Evolutionary conservation across 148 eudicot genomes (phyloP).

Genomic region (Vaccinium myrtillus): DNA sequence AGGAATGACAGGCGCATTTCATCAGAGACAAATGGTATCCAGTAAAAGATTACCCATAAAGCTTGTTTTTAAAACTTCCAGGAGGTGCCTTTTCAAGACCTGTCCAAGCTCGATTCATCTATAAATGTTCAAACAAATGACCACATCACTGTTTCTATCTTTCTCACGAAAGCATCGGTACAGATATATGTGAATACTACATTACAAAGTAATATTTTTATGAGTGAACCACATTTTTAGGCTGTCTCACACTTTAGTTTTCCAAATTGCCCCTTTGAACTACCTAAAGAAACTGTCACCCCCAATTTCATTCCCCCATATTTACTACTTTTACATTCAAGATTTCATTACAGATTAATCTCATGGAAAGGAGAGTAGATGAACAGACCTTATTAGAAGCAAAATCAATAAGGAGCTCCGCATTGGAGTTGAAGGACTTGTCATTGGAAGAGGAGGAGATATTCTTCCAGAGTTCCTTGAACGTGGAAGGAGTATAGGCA

Average conservation of each 20-base stretch:
- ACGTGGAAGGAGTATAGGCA: constrained; percentile 46
- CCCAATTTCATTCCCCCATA: neutral
- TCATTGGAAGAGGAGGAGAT: constrained; percentile 32
- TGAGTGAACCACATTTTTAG: neutral
- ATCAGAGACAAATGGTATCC: neutral
- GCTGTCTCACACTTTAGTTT: neutral
- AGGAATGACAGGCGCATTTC: constrained; percentile 1
- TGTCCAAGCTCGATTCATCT: constrained; percentile 89
- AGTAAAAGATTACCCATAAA: constrained; percentile 69
- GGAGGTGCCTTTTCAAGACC: constrained; percentile 78
- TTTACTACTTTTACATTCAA: neutral
- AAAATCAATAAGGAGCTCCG: constrained; percentile 74
- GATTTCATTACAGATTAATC: neutral
- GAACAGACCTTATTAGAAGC: constrained; percentile 60
- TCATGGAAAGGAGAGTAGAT: neutral
- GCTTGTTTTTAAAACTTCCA: constrained; percentile 79
- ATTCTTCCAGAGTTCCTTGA: constrained; percentile 56
- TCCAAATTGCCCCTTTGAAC: neutral
- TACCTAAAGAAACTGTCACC: neutral
- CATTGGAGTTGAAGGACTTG: constrained; percentile 48
- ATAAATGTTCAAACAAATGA: constrained; percentile 1
- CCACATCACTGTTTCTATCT: neutral
- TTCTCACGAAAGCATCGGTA: neutral
- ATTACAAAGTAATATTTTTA: too few relatives aligned
- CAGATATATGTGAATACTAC: neutral